Percentiles rank a stretch among this genome's conserved stretches.
These are phyloP conservation scores for Dissophora ornata DNA, from an alignment of 192 early-diverging fungal genomes.

Conservation along the genomic window DNA sequence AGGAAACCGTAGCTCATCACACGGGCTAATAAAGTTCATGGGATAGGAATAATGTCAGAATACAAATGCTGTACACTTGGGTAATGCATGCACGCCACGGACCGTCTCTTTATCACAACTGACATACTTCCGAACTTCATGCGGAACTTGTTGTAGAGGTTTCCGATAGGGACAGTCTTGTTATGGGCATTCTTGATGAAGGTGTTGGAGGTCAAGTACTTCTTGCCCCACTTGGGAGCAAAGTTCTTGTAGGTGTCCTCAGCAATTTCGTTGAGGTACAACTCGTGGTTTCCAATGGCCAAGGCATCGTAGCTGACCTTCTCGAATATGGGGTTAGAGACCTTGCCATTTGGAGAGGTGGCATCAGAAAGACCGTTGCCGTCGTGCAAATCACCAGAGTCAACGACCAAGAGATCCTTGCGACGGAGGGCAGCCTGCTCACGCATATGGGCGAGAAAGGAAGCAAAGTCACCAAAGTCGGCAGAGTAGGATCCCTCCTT, in stretches of 20 bases:
- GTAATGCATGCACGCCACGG: too few species aligned
- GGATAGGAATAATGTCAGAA: neutral
- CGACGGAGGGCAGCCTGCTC: constrained; percentile 52
- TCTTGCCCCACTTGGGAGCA: constrained; percentile 48
- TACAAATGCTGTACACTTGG: too few species aligned
- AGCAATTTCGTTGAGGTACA: constrained; percentile 34
- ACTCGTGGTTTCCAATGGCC: constrained; percentile 46
- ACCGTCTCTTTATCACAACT: too few species aligned
- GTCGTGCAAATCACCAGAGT: constrained; percentile 58
- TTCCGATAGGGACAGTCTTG: constrained; percentile 59
- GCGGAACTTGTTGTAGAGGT: constrained; percentile 54
- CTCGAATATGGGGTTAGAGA: constrained; percentile 52
- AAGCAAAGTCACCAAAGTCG: constrained; percentile 67
- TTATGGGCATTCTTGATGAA: constrained; percentile 49
- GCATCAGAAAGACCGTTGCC: constrained; percentile 58
- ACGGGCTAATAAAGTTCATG: constrained; percentile 41
- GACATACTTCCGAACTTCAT: constrained; percentile 45
- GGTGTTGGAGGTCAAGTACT: constrained; percentile 47
- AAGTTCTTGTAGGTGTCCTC: constrained; percentile 43
- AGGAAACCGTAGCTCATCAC: constrained; percentile 66
- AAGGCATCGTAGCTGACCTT: constrained; percentile 42
- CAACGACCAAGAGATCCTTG: constrained; percentile 66
- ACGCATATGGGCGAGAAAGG: constrained; percentile 63
- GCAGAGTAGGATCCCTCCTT: constrained; percentile 55
- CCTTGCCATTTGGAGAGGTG: constrained; percentile 39